phyloP scores from a whole-genome alignment of 1,139 yeast species.

The Blastobotrys ciferrii region DNA sequence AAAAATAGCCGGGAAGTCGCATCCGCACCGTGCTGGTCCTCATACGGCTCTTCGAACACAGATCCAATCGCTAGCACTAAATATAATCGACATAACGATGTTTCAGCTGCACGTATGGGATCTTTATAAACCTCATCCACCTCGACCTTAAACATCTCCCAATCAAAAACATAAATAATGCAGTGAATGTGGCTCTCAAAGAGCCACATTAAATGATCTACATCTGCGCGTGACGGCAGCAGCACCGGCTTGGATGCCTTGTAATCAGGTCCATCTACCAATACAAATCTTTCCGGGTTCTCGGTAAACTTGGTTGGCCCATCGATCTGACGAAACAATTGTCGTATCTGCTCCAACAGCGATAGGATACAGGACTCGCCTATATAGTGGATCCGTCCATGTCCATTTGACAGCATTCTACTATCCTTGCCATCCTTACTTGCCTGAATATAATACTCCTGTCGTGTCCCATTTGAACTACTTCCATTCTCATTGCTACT shows the following conservation, averaged over 20 bases:
- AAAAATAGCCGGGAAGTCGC: background rate
- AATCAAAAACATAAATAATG: conserved; percentile 3
- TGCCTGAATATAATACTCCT: conserved; percentile 4
- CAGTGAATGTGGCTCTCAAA: conserved; percentile 6
- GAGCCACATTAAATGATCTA: background rate
- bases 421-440: conserved; percentile 3
- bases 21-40: conserved; percentile 3
- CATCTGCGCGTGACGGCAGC: background rate
- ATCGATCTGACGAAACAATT: conserved; percentile 2
- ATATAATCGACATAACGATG: conserved; percentile 1
- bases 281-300: background rate
- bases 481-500: background rate
- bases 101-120: background rate
- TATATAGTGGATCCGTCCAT: conserved; percentile 1
- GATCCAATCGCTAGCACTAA: conserved; percentile 6
- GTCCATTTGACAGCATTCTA: conserved; percentile 4
- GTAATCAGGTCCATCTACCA: conserved; percentile 7
- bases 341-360: conserved; percentile 1
- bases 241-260: conserved; percentile 1
- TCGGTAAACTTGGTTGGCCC: conserved; percentile 4
- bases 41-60: conserved; percentile 5
- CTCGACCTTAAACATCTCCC: background rate
- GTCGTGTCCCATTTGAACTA: background rate
- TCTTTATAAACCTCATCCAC: conserved; percentile 3
- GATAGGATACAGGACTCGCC: conserved; percentile 1